Conservation (phyloP, 495 filamentous ascomycete species). For the Hypoxylon fuscum region DNA sequence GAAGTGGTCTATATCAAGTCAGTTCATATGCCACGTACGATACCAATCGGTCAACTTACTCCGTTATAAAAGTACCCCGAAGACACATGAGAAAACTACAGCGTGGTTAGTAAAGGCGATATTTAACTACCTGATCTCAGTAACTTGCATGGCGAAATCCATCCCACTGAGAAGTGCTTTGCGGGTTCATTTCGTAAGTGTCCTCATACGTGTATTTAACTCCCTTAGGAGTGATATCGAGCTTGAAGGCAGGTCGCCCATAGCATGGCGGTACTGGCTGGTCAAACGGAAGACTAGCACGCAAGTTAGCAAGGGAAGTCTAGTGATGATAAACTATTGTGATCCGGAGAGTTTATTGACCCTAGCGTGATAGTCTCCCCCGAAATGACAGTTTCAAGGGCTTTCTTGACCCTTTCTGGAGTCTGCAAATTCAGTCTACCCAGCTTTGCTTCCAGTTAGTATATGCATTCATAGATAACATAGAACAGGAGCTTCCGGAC, state of each 20-base stretch:
- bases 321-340: background rate
- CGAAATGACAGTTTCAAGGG: conserved; percentile 52
- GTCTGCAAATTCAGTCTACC: conserved; percentile 64
- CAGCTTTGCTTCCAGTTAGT: conserved; percentile 16
- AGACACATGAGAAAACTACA: conserved; percentile 53
- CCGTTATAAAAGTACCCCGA: conserved; percentile 62
- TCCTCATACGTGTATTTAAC: conserved; percentile 68
- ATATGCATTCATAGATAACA: background rate
- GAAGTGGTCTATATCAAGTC: conserved; percentile 59
- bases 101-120: background rate
- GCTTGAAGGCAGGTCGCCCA: conserved; percentile 48
- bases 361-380: conserved; percentile 60
- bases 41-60: conserved; percentile 36
- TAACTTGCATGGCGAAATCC: conserved; percentile 67
- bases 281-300: conserved; percentile 62
- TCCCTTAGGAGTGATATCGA: conserved; percentile 55
- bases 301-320: background rate
- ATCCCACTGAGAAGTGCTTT: conserved; percentile 77
- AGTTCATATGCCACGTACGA: conserved; percentile 61
- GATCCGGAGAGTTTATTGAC: conserved; percentile 41
- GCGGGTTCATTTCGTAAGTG: conserved; percentile 71
- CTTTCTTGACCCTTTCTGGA: conserved; percentile 56
- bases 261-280: conserved; percentile 57
- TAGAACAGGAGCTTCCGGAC: conserved; percentile 38
- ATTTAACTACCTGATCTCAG: no score